Evolutionary conservation across 176 grass and related monocot species (phyloP), one percentile per base, ranked within the genome.

Genomic region (Oryza glumipatula): DNA sequence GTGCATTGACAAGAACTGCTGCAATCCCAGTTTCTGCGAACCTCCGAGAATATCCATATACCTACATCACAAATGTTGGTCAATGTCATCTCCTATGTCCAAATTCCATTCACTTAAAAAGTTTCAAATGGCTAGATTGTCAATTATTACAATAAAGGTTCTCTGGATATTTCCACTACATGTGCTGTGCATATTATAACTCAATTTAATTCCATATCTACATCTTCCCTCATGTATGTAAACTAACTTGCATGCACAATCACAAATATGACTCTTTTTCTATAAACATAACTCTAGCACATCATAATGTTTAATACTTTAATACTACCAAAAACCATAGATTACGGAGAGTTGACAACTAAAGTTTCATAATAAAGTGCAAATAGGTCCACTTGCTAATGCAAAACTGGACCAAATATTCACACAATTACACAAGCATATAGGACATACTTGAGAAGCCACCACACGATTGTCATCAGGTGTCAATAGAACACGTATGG

Each of bases 1-100:
- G 80, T 88, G 89, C 85, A 30, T 69, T 77, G 51, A 98, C 89
- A 85, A 98, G 93, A 84, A 85, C 93, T 92, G 87, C 91, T 3
- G 85, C 88, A 30, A 98, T 87, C 30, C 96, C 93, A 83, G 87
- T 83, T 90, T 98, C 90, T 87, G 96, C 93, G 87, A 98, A 98
- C 26, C 63, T 95, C 10, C 96, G 73, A 67, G 96, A 94, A 88
- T 98, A 95, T 85, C 96, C 93, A 93, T 76, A 98, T 67, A 98
- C 96, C 96, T 98, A 82, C 49, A 71, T 68, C 13, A 24, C 14
- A 43, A 76, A 68, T 33, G 1, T 44, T 1, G 60, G 6, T 79
- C 65, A 80, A 68, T 19, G 68, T 65, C 28, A 49, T 87, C 36
- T 64, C 11, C 63, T 36, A 46, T 82, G 54, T 63, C 26, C 47